Percentiles rank a stretch among this genome's conserved stretches.
phyloP scores from a whole-genome alignment of 768 basidiomycete genomes.

The Calvatia gigantea region DNA sequence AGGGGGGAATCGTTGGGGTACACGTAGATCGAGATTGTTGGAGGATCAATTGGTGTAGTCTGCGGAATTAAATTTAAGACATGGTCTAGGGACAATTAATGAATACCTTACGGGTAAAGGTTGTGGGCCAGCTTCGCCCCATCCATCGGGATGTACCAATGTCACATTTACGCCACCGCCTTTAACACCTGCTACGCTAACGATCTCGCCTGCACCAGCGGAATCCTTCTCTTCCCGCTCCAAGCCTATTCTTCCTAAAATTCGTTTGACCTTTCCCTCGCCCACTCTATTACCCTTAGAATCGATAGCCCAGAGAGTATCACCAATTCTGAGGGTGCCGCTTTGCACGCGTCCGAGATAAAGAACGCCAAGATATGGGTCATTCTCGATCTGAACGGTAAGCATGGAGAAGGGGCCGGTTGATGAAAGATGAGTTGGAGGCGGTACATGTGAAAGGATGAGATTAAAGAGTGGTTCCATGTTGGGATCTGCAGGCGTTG shows the following conservation, averaged over 20 bases:
- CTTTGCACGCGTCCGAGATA: constrained; percentile 45
- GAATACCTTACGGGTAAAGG: constrained; percentile 31
- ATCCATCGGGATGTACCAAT: constrained; percentile 40
- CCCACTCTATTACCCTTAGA: constrained; percentile 42
- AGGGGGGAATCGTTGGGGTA: constrained; percentile 47
- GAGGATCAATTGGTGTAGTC: constrained; percentile 48
- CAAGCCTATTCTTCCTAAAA: constrained; percentile 34
- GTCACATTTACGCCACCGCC: constrained; percentile 45
- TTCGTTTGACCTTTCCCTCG: constrained; percentile 48
- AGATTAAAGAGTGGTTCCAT: constrained; percentile 46
- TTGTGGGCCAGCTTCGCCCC: constrained; percentile 36
- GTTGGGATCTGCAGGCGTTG: constrained; percentile 16
- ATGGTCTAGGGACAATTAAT: not conserved
- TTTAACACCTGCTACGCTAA: constrained; percentile 46
- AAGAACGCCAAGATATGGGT: constrained; percentile 46
- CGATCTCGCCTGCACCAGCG: constrained; percentile 48
- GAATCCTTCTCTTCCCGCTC: constrained; percentile 39
- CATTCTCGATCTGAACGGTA: constrained; percentile 47
- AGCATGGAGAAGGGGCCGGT: constrained; percentile 47
- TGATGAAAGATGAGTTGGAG: constrained; percentile 34
- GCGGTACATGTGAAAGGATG: constrained; percentile 41
- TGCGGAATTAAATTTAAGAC: constrained; percentile 15
- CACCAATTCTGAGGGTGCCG: constrained; percentile 36
- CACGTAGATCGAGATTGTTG: constrained; percentile 45
- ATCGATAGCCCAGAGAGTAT: constrained; percentile 37